A percentile compares a stretch with the other conserved stretches of the same genome.
phyloP scores from a whole-genome alignment of 176 grass and related monocot species.

The Cocos nucifera region DNA sequence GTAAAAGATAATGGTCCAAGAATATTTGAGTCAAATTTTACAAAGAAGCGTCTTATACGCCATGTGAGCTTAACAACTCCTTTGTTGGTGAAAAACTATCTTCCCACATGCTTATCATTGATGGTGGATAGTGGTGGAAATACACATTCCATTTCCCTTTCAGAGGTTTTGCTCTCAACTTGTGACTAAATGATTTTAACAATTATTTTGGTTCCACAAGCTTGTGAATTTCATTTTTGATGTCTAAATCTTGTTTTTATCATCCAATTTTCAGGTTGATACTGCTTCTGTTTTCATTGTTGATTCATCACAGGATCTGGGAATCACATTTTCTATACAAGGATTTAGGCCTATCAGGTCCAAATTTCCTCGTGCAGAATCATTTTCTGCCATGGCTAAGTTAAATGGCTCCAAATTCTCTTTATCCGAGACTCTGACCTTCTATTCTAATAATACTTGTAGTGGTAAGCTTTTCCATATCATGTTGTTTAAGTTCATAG shows the following conservation, averaged over 20 bases:
- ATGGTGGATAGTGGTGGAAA: constrained; percentile 73
- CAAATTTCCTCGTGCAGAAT: constrained; percentile 74
- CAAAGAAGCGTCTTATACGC: constrained; percentile 58
- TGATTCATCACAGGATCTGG: constrained; percentile 84
- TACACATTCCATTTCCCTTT: constrained; percentile 50
- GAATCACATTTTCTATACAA: constrained; percentile 65
- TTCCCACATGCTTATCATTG: constrained; percentile 65
- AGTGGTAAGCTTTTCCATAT: constrained; percentile 35
- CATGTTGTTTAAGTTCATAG: neutral
- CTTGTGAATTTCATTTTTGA: no score
- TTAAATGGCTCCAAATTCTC: constrained; percentile 58
- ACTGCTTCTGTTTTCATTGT: constrained; percentile 66
- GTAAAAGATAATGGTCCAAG: constrained; percentile 21
- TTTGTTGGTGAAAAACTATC: constrained; percentile 85
- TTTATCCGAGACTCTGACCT: constrained; percentile 62
- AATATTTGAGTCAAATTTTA: constrained; percentile 32
- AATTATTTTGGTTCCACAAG: no score
- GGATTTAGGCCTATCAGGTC: constrained; percentile 48
- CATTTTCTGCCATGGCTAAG: constrained; percentile 60
- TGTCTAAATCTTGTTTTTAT: no score
- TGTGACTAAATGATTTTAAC: neutral
- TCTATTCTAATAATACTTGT: constrained; percentile 61
- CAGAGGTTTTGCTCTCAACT: constrained; percentile 44
- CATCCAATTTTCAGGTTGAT: constrained; percentile 40
- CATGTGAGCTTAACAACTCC: constrained; percentile 72